Conservation (phyloP, 2,329 filamentous ascomycete species). For the Claviceps citrina region DNA sequence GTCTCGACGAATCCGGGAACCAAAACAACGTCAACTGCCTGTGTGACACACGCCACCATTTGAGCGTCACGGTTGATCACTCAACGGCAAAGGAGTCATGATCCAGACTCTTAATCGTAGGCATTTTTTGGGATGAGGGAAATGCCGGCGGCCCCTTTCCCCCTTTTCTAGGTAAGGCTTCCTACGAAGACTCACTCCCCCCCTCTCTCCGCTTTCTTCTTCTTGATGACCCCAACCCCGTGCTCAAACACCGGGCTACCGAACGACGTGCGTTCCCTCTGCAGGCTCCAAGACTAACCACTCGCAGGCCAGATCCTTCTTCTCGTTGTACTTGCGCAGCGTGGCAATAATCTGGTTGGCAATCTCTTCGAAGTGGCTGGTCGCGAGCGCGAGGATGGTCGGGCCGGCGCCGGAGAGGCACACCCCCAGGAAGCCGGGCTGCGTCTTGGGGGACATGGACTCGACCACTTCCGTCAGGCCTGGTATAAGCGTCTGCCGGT, state of each 20-base stretch:
- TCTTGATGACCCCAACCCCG: too few relatives aligned
- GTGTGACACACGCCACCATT: too few relatives aligned
- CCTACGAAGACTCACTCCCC: too few relatives aligned
- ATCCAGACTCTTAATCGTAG: too few relatives aligned
- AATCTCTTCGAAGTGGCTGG: slow-evolving; percentile 75
- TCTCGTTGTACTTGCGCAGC: slow-evolving; percentile 44
- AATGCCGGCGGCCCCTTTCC: too few relatives aligned
- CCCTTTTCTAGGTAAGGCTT: too few relatives aligned
- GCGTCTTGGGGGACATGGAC: slow-evolving; percentile 74
- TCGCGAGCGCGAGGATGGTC: slow-evolving; percentile 85
- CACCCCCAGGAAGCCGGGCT: slow-evolving; percentile 80
- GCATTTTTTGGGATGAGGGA: too few relatives aligned
- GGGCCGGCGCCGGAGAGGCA: slow-evolving; percentile 91
- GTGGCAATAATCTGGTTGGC: slow-evolving; percentile 61
- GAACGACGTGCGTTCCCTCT: slow-evolving; percentile 44
- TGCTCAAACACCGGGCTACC: slow-evolving; percentile 14
- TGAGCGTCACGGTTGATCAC: too few relatives aligned
- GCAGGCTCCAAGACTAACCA: slow-evolving; percentile 86
- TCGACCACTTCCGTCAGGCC: slow-evolving; percentile 81
- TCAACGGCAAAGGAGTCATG: too few relatives aligned
- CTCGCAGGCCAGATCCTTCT: slow-evolving; percentile 57
- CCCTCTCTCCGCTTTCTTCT: background rate
- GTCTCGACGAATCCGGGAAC: too few relatives aligned
- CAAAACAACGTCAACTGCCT: too few relatives aligned
- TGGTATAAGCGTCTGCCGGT: slow-evolving; percentile 80